phyloP scores from a whole-genome alignment of 345 rosid species.

The Eucalyptus brandiana region DNA sequence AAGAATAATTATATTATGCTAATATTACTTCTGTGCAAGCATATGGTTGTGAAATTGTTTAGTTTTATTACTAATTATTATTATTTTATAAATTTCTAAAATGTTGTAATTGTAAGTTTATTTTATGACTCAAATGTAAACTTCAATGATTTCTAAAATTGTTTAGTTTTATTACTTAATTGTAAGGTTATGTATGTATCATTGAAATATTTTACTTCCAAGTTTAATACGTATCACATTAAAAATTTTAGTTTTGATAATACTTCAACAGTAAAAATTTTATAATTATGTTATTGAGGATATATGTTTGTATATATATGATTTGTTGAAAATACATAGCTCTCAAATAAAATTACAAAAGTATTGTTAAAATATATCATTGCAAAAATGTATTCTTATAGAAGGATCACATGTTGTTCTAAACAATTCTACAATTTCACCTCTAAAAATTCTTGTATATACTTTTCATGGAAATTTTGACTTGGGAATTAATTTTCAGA shows the following conservation, averaged over 20 bases:
- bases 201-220: not conserved
- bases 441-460: not conserved
- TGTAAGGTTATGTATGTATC: too few species aligned
- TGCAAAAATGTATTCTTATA: not conserved
- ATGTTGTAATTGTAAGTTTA: not conserved
- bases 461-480: not conserved
- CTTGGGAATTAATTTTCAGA: not conserved
- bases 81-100: not conserved
- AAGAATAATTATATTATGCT: not conserved
- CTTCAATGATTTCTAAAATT: not conserved
- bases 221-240: not conserved
- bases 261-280: not conserved
- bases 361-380: not conserved
- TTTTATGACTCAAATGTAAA: not conserved
- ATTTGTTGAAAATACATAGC: not conserved
- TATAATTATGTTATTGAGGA: not conserved
- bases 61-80: not conserved
- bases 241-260: not conserved
- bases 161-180: too few species aligned
- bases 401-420: fast-evolving
- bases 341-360: not conserved
- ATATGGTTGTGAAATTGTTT: fast-evolving
- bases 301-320: not conserved
- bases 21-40: not conserved
- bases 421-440: not conserved